Percentiles rank a stretch among this genome's conserved stretches.
Conservation (phyloP, 768 basidiomycete genomes). For the Phaffia tasmanica region DNA sequence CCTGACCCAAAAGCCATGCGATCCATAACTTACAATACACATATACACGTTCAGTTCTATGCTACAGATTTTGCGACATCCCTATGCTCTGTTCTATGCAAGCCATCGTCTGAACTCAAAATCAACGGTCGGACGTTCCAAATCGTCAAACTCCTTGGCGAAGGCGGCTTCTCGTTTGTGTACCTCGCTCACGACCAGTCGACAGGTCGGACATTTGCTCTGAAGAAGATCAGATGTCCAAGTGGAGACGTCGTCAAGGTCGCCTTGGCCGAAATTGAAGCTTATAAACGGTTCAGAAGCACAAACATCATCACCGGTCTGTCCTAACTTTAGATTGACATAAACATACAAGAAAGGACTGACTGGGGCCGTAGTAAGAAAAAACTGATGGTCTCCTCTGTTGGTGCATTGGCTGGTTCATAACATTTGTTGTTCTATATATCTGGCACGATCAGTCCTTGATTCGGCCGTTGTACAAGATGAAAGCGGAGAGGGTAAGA, state of each 20-base stretch:
- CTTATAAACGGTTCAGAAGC: conserved; percentile 91
- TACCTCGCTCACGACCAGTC: conserved; percentile 37
- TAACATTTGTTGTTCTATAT: neutral
- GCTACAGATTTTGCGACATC: conserved; percentile 36
- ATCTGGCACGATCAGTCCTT: neutral
- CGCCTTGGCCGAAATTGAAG: conserved; percentile 60
- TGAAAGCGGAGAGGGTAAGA: conserved; percentile 80
- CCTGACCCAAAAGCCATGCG: neutral
- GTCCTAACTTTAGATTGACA: conserved; percentile 26
- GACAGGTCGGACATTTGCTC: conserved; percentile 70
- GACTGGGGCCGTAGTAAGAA: conserved; percentile 25
- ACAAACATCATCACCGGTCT: conserved; percentile 78
- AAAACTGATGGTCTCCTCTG: conserved; percentile 13
- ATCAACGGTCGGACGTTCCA: conserved; percentile 93
- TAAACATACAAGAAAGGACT: neutral
- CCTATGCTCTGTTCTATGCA: conserved; percentile 30
- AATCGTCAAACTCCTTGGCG: conserved; percentile 83
- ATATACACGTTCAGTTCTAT: conserved; percentile 32
- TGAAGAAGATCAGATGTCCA: conserved; percentile 90
- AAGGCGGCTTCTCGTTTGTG: conserved; percentile 49
- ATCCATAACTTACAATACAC: neutral
- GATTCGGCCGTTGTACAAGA: conserved; percentile 93
- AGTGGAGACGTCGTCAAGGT: conserved; percentile 67
- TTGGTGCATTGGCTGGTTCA: neutral
- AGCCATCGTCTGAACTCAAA: conserved; percentile 27